phyloP scores from a whole-genome alignment of 2,329 filamentous ascomycete species.

The Juglanconis sp. region DNA sequence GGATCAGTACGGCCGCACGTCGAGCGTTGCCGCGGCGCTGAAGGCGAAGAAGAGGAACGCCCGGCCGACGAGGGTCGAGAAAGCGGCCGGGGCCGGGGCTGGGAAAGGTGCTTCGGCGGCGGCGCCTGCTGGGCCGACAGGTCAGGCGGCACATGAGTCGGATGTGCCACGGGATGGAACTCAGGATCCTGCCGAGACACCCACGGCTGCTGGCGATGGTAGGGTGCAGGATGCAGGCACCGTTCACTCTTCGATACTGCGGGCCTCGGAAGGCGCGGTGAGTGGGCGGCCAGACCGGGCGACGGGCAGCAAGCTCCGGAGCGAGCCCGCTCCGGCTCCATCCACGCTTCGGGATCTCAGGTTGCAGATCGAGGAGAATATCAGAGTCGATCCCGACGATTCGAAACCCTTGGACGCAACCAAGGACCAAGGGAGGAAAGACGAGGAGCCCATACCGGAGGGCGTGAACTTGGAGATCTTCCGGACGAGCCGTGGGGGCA shows the following conservation, averaged over 20 bases:
- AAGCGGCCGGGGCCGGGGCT: neutral
- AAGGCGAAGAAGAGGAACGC: neutral
- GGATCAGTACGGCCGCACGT: conserved; percentile 46
- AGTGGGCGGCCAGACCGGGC: neutral
- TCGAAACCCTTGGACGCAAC: neutral
- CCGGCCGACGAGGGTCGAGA: neutral
- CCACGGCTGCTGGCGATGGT: neutral
- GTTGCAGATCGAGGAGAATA: neutral
- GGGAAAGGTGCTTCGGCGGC: neutral
- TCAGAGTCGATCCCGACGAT: neutral
- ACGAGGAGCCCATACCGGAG: conserved; percentile 2
- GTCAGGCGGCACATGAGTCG: neutral
- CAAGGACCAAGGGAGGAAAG: neutral
- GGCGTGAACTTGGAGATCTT: conserved; percentile 15
- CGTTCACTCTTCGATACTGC: no score
- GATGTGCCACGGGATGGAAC: neutral
- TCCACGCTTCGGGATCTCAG: neutral
- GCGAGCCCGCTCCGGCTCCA: neutral
- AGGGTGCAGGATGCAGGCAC: neutral
- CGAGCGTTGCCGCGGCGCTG: conserved; percentile 38
- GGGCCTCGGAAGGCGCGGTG: neutral
- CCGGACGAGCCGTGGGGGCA: conserved; percentile 13
- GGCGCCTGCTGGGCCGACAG: no score
- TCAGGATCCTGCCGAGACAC: neutral
- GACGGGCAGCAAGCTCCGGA: neutral